Evolutionary conservation across 371 early-diverging fungal genomes (phyloP).

Genomic region (Mucor ambiguus): DNA sequence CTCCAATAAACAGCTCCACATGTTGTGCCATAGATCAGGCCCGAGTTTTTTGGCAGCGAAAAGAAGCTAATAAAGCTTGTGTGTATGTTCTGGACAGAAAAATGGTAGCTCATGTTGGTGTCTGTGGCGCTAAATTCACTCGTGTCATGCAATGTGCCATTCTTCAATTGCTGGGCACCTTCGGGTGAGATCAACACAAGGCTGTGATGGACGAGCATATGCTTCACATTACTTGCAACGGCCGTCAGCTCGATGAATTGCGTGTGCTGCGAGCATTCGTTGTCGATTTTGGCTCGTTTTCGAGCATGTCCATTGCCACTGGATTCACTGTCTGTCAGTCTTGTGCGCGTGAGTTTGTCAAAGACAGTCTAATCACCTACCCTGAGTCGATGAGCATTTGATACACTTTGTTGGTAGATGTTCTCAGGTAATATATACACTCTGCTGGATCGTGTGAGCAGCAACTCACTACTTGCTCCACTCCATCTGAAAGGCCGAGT

Average conservation of each 20-base stretch:
- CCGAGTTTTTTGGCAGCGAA: constrained; percentile 4
- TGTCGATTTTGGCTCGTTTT: not conserved
- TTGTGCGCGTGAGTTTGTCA: not conserved
- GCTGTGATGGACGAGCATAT: not conserved
- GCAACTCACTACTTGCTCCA: not conserved
- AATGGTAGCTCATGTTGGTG: not conserved
- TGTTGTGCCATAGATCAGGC: constrained; percentile 14
- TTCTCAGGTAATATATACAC: constrained; percentile 7
- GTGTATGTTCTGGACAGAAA: not conserved
- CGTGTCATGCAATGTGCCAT: not conserved
- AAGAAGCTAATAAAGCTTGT: constrained; percentile 1
- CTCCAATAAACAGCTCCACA: constrained; percentile 16
- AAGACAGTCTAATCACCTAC: not conserved
- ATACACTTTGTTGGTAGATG: not conserved
- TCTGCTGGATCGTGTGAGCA: not conserved
- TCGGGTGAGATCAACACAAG: not conserved
- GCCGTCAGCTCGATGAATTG: not conserved
- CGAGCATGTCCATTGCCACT: not conserved
- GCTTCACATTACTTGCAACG: not conserved
- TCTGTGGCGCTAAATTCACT: not conserved
- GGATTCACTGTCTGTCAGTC: not conserved
- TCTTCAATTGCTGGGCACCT: not conserved
- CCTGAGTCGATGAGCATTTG: not conserved
- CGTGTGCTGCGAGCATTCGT: not conserved
- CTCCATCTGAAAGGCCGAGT: not conserved